A percentile compares a stretch with the other conserved stretches of the same genome.
Conservation (phyloP, 73 alveolate species). For the Breviolum minutum region DNA sequence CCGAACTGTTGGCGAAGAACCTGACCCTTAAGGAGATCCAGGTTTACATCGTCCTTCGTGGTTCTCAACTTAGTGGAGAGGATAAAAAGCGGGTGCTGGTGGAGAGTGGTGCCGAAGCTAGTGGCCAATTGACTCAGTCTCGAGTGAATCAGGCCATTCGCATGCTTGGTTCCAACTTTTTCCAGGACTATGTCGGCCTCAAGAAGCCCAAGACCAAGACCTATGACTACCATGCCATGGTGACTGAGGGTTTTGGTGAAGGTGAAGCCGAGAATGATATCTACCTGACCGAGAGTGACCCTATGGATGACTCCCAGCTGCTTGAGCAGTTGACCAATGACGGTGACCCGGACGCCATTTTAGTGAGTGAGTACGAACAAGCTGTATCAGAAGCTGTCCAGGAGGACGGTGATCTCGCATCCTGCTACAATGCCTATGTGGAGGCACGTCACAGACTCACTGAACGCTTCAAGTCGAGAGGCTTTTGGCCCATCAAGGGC, state of each 20-base stretch:
- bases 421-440: background rate
- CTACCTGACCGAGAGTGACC: background rate
- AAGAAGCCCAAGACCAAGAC: background rate
- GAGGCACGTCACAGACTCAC: background rate
- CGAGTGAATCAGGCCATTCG: no score
- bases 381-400: background rate
- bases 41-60: background rate
- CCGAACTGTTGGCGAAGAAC: background rate
- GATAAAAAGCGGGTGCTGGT: no score
- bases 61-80: background rate
- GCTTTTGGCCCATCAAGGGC: background rate
- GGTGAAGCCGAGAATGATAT: background rate
- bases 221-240: background rate
- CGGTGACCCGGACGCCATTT: background rate
- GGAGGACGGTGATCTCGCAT: background rate
- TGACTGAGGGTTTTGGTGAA: background rate
- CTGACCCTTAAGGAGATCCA: background rate
- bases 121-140: no score
- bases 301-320: background rate
- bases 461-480: background rate
- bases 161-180: background rate
- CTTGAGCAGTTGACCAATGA: background rate
- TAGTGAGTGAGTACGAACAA: background rate
- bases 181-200: background rate
- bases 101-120: no score